Base-by-base conservation (phyloP, 1,284 basidiomycete genomes). In the Cystobasidiaceae sp. region DNA sequence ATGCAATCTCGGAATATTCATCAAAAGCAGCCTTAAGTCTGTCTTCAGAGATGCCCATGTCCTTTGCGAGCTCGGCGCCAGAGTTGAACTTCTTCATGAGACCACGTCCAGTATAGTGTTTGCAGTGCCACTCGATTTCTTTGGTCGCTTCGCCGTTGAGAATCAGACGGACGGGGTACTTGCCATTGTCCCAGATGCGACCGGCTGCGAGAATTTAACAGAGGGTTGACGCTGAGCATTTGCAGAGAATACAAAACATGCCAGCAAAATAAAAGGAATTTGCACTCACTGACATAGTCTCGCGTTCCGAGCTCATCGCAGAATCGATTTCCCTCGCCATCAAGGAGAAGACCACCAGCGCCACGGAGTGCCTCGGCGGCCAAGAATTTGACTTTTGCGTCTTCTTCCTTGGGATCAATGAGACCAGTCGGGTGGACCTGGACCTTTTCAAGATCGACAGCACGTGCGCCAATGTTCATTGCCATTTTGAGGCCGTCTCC, bases 251-350 rank as follows among this genome's bases (percentile, higher is more conserved):
- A 17, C 21, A 13, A 19, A 11, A 7, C 6, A 15, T 7, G 25
- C 9, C 25, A 7, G 17, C 4, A 90, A 92, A 49, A 93, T 93
- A 81, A 9, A 50, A 11, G 15, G n/a, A n/a, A n/a, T 43, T 13
- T 5, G 5, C 1, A 61, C 74, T 75, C 49, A 46, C 56, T 55
- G 41, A 78, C 78, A 71, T 83, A 97, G 79, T 97, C 94, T 80
- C 94, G 90, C 77, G 96, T 92, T 77, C 94, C 91, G 57, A 98
- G 84, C 79, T 97, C 94, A 73, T 98, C 93, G 68, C 93, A 92
- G 79, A 98, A 97, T 58, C 93, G 89, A 68, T 87, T 81, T 58
- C 93, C 94, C 68, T 88, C 86, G 77, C 87, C 89, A 79, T 97
- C 93, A 73, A 97, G 83, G 37, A 97, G 82, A 6, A 97, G 82